phyloP scores from a whole-genome alignment of 169 alveolate genomes.

The Eimeria necatrix region DNA sequence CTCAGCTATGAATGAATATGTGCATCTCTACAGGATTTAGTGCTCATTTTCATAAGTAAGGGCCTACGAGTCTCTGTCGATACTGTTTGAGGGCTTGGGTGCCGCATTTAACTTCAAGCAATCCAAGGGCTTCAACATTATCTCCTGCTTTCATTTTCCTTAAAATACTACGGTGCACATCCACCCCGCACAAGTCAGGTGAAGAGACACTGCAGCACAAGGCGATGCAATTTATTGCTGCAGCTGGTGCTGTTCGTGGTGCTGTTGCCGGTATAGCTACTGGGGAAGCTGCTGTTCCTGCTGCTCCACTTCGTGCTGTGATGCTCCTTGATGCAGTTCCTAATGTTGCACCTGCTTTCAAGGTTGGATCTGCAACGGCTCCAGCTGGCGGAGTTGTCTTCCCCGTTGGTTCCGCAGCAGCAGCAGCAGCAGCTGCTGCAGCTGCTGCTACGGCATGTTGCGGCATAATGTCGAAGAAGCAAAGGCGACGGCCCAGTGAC shows the following conservation, averaged over 20 bases:
- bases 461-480: conserved; percentile 40
- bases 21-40: too few relatives aligned
- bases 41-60: too few relatives aligned
- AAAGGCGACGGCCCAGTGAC: conserved; percentile 61
- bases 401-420: not conserved
- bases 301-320: not conserved
- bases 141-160: conserved; percentile 34
- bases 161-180: conserved; percentile 63
- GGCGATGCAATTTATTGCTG: not conserved
- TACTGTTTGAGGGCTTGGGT: not conserved
- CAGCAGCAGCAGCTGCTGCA: conserved; percentile 32
- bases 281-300: not conserved
- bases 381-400: not conserved
- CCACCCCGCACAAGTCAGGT: conserved; percentile 48
- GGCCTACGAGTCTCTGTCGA: not conserved
- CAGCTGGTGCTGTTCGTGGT: conserved; percentile 2
- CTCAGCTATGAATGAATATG: not conserved
- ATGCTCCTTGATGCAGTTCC: not conserved
- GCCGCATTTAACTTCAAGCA: conserved; percentile 9
- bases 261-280: not conserved
- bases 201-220: conserved; percentile 65
- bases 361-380: not conserved
- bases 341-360: conserved; percentile 2
- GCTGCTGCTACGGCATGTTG: conserved; percentile 14
- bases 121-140: conserved; percentile 41